Percentiles rank a stretch among this genome's conserved stretches.
Conservation (phyloP, 768 basidiomycete genomes). For the Cystobasidiopsis lactophilus region DNA sequence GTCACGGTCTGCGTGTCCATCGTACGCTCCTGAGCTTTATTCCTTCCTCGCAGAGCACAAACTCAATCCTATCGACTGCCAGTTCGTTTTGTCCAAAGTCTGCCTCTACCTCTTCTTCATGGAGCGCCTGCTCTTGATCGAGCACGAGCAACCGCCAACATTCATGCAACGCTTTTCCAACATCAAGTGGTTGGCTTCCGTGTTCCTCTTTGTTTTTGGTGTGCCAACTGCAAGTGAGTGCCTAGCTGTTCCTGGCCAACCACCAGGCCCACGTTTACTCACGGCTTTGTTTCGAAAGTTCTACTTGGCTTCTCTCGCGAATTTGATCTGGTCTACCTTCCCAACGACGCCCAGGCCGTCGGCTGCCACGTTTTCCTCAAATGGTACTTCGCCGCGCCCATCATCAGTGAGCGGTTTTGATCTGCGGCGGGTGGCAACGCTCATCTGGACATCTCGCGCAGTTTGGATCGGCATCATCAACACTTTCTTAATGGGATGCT, state of each 20-base stretch:
- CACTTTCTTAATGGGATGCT: too few species aligned
- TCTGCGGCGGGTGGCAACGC: too few species aligned
- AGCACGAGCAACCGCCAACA: neutral
- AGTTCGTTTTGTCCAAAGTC: conserved; percentile 9
- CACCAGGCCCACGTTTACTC: neutral
- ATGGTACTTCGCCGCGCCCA: conserved; percentile 2
- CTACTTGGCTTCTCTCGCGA: conserved; percentile 2
- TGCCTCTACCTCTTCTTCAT: conserved; percentile 6
- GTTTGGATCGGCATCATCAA: too few species aligned
- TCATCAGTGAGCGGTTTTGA: neutral
- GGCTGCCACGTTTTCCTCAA: conserved; percentile 7
- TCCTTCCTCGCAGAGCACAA: neutral
- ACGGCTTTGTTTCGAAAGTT: neutral
- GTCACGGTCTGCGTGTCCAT: conserved; percentile 7
- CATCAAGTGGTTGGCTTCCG: neutral
- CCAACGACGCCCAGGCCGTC: neutral
- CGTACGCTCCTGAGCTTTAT: neutral
- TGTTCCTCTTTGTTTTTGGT: conserved; percentile 5
- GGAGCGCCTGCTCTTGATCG: conserved; percentile 1
- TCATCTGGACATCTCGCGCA: too few species aligned
- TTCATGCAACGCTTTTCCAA: conserved; percentile 1
- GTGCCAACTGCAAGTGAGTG: conserved; percentile 7
- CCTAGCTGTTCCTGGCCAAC: neutral
- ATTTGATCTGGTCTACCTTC: neutral
- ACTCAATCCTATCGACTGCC: neutral